Evolutionary conservation across 73 alveolate species (phyloP).

Genomic region (Urostyla sp.): DNA sequence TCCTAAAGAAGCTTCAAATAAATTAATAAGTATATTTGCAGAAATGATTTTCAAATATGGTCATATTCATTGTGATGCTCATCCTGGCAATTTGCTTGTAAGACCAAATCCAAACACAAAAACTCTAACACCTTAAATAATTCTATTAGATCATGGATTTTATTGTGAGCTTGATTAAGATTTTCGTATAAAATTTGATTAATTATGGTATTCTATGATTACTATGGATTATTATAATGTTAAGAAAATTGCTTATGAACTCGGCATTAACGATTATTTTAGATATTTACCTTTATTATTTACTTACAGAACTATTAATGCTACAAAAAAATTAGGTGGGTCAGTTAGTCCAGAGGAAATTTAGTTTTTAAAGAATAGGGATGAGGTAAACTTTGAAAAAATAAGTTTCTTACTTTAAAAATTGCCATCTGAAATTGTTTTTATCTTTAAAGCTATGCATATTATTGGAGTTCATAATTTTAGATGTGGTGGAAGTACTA

Average conservation of each 20-base stretch:
- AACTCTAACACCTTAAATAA: constrained; percentile 64
- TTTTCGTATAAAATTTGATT: constrained; percentile 57
- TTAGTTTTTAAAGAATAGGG: constrained; percentile 59
- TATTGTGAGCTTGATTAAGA: constrained; percentile 59
- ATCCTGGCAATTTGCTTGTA: constrained; percentile 85
- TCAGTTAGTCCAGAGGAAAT: constrained; percentile 76
- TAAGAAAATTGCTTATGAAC: constrained; percentile 31
- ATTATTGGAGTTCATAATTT: constrained; percentile 82
- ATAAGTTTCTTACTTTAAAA: constrained; percentile 65
- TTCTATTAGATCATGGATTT: constrained; percentile 80
- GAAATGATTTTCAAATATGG: constrained; percentile 79
- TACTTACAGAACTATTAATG: constrained; percentile 69
- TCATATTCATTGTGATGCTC: constrained; percentile 88
- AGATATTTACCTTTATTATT: constrained; percentile 71
- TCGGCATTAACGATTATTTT: constrained; percentile 76
- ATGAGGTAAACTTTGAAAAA: constrained; percentile 76
- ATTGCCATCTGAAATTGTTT: constrained; percentile 82
- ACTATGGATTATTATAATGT: constrained; percentile 60
- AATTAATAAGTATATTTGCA: constrained; percentile 78
- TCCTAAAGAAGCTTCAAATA: constrained; percentile 59
- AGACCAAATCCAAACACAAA: constrained; percentile 66
- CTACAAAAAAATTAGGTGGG: constrained; percentile 76
- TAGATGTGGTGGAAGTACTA: constrained; percentile 70
- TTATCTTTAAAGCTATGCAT: constrained; percentile 84
- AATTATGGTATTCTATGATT: constrained; percentile 70